A percentile compares a stretch with the other conserved stretches of the same genome.
Evolutionary conservation across 306 rosid genomes (phyloP).

Genomic region (Quercus aquifolioides): DNA sequence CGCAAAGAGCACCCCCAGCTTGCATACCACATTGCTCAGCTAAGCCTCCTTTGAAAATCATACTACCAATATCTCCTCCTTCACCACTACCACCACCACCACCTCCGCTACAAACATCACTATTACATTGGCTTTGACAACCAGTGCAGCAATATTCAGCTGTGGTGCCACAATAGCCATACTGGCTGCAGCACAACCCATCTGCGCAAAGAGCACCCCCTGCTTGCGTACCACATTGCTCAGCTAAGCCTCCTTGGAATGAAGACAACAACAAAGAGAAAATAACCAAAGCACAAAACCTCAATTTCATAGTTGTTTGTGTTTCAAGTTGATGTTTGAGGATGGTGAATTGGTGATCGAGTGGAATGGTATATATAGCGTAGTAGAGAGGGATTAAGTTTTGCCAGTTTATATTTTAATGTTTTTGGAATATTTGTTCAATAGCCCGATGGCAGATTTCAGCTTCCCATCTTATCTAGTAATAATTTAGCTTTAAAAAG

Average conservation of each 20-base stretch:
- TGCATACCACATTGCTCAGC: conserved; percentile 55
- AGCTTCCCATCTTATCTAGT: not conserved
- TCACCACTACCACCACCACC: too few relatives aligned
- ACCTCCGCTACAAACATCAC: not conserved
- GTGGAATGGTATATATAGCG: not conserved
- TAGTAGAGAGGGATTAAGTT: not conserved
- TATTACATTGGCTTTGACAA: conserved; percentile 51
- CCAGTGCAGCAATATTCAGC: conserved; percentile 15
- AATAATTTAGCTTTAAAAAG: not conserved
- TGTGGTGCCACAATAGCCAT: conserved; percentile 43
- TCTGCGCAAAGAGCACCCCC: conserved; percentile 42
- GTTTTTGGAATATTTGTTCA: not conserved
- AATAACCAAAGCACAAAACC: not conserved
- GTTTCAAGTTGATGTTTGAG: not conserved
- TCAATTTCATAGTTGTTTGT: not conserved
- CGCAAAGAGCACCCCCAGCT: conserved; percentile 42
- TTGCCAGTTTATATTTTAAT: not conserved
- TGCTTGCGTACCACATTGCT: conserved; percentile 53
- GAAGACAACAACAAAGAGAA: not conserved
- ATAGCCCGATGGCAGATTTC: not conserved
- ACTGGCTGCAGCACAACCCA: conserved; percentile 45
- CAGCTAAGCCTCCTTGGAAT: conserved; percentile 22
- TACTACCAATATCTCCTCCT: conserved; percentile 19
- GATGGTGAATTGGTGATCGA: not conserved
- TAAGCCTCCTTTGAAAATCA: not conserved